Evolutionary conservation across 2,329 filamentous ascomycete species (phyloP).

Genomic region (Thyridium curvatum): DNA sequence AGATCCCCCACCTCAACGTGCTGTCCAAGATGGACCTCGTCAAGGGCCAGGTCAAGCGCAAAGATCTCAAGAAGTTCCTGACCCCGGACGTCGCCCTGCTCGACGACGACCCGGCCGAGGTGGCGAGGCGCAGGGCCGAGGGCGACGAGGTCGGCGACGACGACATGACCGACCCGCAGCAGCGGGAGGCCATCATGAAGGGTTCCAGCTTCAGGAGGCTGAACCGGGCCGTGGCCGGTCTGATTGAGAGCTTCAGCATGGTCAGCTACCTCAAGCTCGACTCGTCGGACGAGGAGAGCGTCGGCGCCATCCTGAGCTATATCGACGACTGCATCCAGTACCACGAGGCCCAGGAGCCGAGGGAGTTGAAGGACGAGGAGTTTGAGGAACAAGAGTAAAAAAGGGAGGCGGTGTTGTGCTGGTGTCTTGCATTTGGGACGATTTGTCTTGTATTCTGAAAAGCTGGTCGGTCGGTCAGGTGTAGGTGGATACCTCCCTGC

Average conservation of each 20-base stretch:
- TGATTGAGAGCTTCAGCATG: constrained; percentile 98
- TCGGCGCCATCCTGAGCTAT: constrained; percentile 77
- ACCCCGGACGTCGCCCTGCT: constrained; percentile 79
- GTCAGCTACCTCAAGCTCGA: constrained; percentile 90
- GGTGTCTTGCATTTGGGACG: background rate
- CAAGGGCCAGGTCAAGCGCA: constrained; percentile 79
- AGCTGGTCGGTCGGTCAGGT: no score
- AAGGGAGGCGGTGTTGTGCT: background rate
- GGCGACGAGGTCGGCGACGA: constrained; percentile 49
- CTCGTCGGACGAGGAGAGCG: constrained; percentile 85
- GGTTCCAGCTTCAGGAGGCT: constrained; percentile 76
- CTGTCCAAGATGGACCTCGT: constrained; percentile 97
- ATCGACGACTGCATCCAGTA: constrained; percentile 93
- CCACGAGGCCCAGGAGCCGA: constrained; percentile 88
- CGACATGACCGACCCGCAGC: constrained; percentile 53
- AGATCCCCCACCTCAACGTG: constrained; percentile 94
- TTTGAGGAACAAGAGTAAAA: constrained; percentile 37
- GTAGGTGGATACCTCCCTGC: no score
- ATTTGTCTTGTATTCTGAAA: no score
- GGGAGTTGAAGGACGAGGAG: constrained; percentile 65
- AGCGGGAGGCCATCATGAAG: constrained; percentile 66
- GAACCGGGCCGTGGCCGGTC: constrained; percentile 79
- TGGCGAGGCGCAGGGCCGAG: constrained; percentile 30
- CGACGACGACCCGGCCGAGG: constrained; percentile 67
- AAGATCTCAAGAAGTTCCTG: constrained; percentile 83